Base-by-base conservation (phyloP, 2,329 filamentous ascomycete species). In the Penicillium expansum region DNA sequence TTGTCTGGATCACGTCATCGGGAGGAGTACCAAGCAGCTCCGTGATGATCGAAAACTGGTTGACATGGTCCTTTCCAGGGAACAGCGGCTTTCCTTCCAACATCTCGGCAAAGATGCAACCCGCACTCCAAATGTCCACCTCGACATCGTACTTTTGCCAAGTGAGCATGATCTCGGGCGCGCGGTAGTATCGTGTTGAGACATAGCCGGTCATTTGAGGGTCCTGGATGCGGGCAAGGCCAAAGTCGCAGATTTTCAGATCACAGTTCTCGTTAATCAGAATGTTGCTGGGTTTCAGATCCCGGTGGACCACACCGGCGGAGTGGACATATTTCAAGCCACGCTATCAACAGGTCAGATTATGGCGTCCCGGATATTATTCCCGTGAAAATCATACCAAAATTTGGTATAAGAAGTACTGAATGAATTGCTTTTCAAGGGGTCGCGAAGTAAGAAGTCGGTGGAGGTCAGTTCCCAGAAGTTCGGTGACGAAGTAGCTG, bases 141-240 rank as follows among this genome's bases (percentile, higher is more conserved):
- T 97, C 94, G 47, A 97, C 88, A 68, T 99, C 94, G 78, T 99
- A 99, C 80, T 99, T 99, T 82, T 99, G 94, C 94, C 94, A 99
- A 63, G 94, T 97, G 73, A 99, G 91, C 94, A 99, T 99, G 74
- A 99, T 99, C 78, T 99, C 94, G 18, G 94, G 94, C 9, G 94
- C 94, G 71, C 94, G 88, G 83, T 99, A 99, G 83, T 99, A 99
- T 82, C 94, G 84, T 61, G 94, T 99, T 47, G 94, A 97, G 59
- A 99, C 94, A 73, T 99, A 99, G 67, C 94, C 94, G 41, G 94
- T 99, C 94, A 99, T 99, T 79, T 99, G 94, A 35, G 94, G 94
- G 72, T 99, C 94, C 76, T 99, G 94, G 69, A 99, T 96, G 76
- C 94, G 91, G 52, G 94, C 94, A 59, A 99, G 83, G 65, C 94